Evolutionary conservation across 176 grass and related monocot genomes (phyloP), one percentile per base, ranked within the genome.

Genomic region (Aegilops longissima): DNA sequence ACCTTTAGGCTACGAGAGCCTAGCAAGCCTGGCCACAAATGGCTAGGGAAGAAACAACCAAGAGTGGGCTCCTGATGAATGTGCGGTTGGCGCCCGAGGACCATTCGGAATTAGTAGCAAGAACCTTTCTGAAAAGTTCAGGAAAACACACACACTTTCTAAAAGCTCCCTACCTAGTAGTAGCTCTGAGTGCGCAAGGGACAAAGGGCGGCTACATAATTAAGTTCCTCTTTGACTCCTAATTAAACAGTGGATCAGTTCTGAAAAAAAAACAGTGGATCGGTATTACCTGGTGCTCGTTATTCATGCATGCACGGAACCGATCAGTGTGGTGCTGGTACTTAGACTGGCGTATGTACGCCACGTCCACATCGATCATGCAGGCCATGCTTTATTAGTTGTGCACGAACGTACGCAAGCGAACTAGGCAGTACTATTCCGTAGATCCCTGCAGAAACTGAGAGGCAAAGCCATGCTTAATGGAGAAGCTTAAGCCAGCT

Each of bases 401-500:
- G 49, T 52, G 8, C 44, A 47, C 44, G 44, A 21, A 42, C 14
- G 70, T 27, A 76, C 66, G 78, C 70, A 34, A 66, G 54, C 86
- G 12, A 24, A 30, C 14, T 40, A 17, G 4, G 45, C 2, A 17
- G 12, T 31, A 30, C 14, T 52, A 52, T 52, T 52, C 49, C 1
- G 6, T 52, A 17, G 49, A 52, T 52, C 49, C 49, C 73, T 61
- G 27, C 34, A 31, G 59, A 76, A 54, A 59, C 8, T 18, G 27
- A 24, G 71, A 70, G 35, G n/a, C 40, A 66, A 81, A 75, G 77
- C 68, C 68, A 75, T 49, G 69, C 70, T 74, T 75, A 52, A 52
- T 5, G 49, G 49, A 52, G 49, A 49, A 14, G 45, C 45, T 47
- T 49, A 5, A 49, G 45, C 12, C 45, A 0, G 45, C 45, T 14